Percentiles rank a stretch among this genome's conserved stretches.
phyloP scores from a whole-genome alignment of 2,329 filamentous ascomycete genomes.

The Sporothrix humicola region DNA sequence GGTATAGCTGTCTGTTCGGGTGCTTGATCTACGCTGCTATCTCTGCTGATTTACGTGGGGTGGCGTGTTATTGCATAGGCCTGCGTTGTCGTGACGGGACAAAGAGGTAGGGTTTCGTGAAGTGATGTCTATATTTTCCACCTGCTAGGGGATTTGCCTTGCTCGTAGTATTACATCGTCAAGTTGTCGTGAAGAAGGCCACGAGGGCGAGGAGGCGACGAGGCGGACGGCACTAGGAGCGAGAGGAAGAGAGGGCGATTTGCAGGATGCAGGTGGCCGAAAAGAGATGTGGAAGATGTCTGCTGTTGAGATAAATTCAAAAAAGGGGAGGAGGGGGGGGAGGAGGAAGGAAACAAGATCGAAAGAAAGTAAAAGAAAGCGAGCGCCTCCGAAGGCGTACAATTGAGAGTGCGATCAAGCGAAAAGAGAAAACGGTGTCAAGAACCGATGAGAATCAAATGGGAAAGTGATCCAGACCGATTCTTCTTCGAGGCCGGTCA shows the following conservation, averaged over 20 bases:
- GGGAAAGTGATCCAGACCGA: not conserved
- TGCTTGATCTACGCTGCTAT: not conserved
- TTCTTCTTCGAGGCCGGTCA: not conserved
- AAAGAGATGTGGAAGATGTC: not conserved
- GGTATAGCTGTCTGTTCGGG: not conserved
- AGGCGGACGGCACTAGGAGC: not conserved
- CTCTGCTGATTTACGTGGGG: not conserved
- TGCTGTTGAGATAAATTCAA: too few species aligned
- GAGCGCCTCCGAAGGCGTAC: not conserved
- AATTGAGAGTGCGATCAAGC: not conserved
- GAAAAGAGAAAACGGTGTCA: not conserved
- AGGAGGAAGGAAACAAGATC: not conserved
- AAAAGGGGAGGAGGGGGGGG: too few species aligned
- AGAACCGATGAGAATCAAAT: not conserved
- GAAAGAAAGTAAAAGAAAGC: not conserved
- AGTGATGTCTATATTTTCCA: not conserved
- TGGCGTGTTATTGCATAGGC: not conserved
- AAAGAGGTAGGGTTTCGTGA: not conserved
- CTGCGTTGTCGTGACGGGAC: not conserved
- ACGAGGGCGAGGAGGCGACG: not conserved
- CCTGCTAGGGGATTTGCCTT: not conserved
- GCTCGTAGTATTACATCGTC: too few species aligned
- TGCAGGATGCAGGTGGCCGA: not conserved
- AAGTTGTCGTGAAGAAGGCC: not conserved
- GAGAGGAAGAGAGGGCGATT: not conserved